Base-by-base conservation (phyloP, 2,329 filamentous ascomycete genomes). In the Graphilbum fragrans region DNA sequence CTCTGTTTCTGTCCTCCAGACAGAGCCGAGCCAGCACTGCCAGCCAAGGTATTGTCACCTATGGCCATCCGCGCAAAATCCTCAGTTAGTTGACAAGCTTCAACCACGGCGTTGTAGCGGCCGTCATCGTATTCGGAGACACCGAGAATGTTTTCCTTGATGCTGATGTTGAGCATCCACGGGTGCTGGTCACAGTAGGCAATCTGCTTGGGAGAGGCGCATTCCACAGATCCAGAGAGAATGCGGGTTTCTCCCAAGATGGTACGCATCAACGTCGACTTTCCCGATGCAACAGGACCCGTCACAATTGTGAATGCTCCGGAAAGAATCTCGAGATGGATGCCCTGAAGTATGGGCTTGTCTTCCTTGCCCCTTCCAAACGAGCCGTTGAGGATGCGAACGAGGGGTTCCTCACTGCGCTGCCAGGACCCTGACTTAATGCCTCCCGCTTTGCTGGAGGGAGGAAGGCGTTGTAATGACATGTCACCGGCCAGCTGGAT, bases 151-250 rank as follows among this genome's bases (percentile, higher is more conserved):
- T 60, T 62, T 1, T 62, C 44, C 8, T 52, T 52, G 8, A 68
- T 49, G 1, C 57, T 60, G 3, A 46, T 52, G 41, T 68, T 67
- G 6, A 54, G 53, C 2, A 66, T 53, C 63, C 65, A 70, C 1
- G 65, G 58, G 0, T 50, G 53, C 41, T 70, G 66, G 34, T 60
- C 57, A 39, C 63, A 67, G 47, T 61, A 69, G 1, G 59, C 61
- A 12, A 62, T 44, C 20, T 53, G 53, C 1, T 41, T 48, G 0
- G 51, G 35, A 11, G 35, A 47, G 1, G 47, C 41, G 3, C 52
- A 38, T 1, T 41, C 46, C 12, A 63, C 41, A 0, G 37, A 39
- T 0, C 61, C 61, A 1, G 45, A 41, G 1, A 51, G 31, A 1
- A 49, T 34, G 1, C 46, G 37, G 1, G 57, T 45, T 42, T 65